Conservation (phyloP, 352 stramenopile species). For the Aphanomyces astaci region DNA sequence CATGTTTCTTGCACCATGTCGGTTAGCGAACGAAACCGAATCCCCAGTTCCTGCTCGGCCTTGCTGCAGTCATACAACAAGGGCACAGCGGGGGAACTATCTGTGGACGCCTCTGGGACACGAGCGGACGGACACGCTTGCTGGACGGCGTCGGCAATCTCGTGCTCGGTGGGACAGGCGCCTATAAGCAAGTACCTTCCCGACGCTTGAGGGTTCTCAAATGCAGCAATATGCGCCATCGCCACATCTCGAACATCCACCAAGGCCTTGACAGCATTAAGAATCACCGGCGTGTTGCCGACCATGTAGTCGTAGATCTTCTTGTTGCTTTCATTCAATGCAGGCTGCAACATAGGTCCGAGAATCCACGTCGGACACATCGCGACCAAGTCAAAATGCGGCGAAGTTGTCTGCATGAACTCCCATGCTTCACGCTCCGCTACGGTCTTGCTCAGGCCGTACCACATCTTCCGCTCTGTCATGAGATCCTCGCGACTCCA, state of each 20-base stretch:
- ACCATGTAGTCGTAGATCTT: slow-evolving; percentile 25
- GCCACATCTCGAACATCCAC: slow-evolving; percentile 82
- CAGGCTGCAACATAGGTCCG: slow-evolving; percentile 28
- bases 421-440: slow-evolving; percentile 27
- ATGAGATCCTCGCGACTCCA: slow-evolving; percentile 26
- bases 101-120: background rate
- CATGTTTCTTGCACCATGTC: slow-evolving; percentile 12
- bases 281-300: slow-evolving; percentile 6
- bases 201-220: slow-evolving; percentile 76
- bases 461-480: slow-evolving; percentile 23
- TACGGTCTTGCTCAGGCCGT: slow-evolving; percentile 28
- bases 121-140: background rate
- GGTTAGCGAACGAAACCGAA: background rate
- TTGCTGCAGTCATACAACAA: slow-evolving; percentile 5
- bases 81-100: background rate
- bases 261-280: slow-evolving; percentile 59
- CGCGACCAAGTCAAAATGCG: slow-evolving; percentile 19
- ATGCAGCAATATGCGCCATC: slow-evolving; percentile 59
- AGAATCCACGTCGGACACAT: slow-evolving; percentile 32
- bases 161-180: slow-evolving; percentile 73
- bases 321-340: slow-evolving; percentile 26
- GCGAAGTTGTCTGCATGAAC: slow-evolving; percentile 24
- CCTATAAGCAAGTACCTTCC: slow-evolving; percentile 84
- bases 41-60: slow-evolving; percentile 15
- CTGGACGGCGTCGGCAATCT: slow-evolving; percentile 49